These are phyloP conservation scores for Carex arenaria DNA, from an alignment of 202 grass and related monocot species.

Conservation along the genomic window DNA sequence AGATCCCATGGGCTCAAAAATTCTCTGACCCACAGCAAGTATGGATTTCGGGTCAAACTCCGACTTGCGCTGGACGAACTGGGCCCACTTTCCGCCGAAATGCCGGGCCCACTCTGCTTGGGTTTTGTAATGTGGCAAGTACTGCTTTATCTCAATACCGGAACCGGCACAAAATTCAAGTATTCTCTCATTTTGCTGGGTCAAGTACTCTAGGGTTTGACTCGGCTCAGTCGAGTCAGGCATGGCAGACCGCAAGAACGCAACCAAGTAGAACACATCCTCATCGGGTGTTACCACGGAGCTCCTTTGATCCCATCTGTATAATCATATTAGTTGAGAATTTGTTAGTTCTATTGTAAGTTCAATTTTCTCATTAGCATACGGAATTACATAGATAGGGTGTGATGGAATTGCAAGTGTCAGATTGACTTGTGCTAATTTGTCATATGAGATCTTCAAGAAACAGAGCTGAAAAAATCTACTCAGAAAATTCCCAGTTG, in stretches of 20 bases:
- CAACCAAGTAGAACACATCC: conserved; percentile 93
- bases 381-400: not conserved
- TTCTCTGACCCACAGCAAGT: conserved; percentile 68
- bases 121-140: conserved; percentile 66
- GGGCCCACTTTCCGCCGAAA: conserved; percentile 61
- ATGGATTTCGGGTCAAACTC: conserved; percentile 60
- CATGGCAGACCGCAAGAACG: conserved; percentile 73
- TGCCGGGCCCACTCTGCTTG: conserved; percentile 59
- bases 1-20: conserved; percentile 42
- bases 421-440: not conserved
- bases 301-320: conserved; percentile 80
- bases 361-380: not conserved
- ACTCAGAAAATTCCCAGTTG: too few species aligned
- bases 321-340: not conserved
- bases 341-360: not conserved
- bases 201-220: conserved; percentile 46
- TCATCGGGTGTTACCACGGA: conserved; percentile 78
- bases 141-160: conserved; percentile 62
- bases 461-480: too few species aligned
- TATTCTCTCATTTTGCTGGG: conserved; percentile 62
- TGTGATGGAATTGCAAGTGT: not conserved
- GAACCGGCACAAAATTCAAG: conserved; percentile 53
- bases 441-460: not conserved
- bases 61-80: conserved; percentile 46
- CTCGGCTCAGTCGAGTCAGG: conserved; percentile 30